phyloP scores from a whole-genome alignment of 108 stramenopile species.

The Fistulifera pelliculosa region DNA sequence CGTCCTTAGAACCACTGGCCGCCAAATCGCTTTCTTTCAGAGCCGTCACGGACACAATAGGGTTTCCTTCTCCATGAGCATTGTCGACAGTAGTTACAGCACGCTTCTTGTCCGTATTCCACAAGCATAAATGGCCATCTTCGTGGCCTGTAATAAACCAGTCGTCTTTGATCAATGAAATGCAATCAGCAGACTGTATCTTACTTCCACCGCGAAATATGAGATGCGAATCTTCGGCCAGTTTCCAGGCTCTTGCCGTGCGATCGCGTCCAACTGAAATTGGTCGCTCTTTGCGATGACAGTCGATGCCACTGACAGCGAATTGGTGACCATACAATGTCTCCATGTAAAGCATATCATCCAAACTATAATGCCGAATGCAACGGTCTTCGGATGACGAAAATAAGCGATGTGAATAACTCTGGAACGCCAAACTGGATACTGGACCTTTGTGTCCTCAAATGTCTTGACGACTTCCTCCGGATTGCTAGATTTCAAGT shows the following conservation, averaged over 20 bases:
- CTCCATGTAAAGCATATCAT: conserved; percentile 94
- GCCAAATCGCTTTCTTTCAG: conserved; percentile 66
- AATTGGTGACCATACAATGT: conserved; percentile 98
- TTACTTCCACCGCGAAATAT: conserved; percentile 84
- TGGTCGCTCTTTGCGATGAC: conserved; percentile 77
- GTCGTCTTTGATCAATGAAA: conserved; percentile 74
- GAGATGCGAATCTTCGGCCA: conserved; percentile 94
- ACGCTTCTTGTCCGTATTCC: conserved; percentile 91
- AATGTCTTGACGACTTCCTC: conserved; percentile 55
- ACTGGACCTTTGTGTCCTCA: conserved; percentile 81
- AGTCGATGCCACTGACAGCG: conserved; percentile 75
- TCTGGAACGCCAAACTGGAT: conserved; percentile 75
- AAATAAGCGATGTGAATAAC: conserved; percentile 79
- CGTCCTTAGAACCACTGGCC: conserved; percentile 81
- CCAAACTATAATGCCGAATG: conserved; percentile 78
- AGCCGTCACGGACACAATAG: conserved; percentile 43
- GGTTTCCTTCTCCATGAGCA: conserved; percentile 19
- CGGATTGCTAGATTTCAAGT: conserved; percentile 36
- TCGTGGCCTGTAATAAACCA: conserved; percentile 94
- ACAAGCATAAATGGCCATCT: conserved; percentile 82
- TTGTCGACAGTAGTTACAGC: conserved; percentile 52
- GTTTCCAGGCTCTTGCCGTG: conserved; percentile 94
- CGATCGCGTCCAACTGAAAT: conserved; percentile 83
- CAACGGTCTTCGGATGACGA: conserved; percentile 90
- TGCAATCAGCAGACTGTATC: conserved; percentile 63